Conservation (phyloP, 2,329 filamentous ascomycete genomes). For the Botryotinia convoluta region DNA sequence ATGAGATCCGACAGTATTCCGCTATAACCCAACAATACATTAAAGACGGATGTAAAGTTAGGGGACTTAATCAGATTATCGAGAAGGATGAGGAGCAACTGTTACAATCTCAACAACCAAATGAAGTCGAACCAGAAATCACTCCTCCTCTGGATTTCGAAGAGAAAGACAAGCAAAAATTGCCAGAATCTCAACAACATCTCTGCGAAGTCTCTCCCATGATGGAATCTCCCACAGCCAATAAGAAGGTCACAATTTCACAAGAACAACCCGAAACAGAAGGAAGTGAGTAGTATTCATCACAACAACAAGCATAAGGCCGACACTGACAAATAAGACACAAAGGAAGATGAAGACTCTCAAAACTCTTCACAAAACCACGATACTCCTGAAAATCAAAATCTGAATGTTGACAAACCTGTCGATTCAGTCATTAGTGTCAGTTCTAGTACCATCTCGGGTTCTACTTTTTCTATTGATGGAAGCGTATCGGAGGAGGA, state of each 20-base stretch:
- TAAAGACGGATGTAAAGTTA: not conserved
- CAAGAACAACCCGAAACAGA: not conserved
- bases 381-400: not conserved
- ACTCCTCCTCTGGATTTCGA: accelerated
- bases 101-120: not conserved
- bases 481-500: not conserved
- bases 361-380: not conserved
- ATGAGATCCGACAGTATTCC: not conserved
- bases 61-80: not conserved
- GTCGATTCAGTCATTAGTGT: accelerated
- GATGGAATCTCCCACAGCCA: no score
- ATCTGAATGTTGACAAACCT: accelerated
- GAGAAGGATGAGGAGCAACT: not conserved
- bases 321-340: no score
- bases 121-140: accelerated
- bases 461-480: not conserved
- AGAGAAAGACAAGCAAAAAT: not conserved
- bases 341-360: not conserved
- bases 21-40: not conserved
- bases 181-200: not conserved
- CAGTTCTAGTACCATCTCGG: not conserved
- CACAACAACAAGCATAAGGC: no score
- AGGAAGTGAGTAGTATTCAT: not conserved
- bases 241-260: not conserved
- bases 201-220: not conserved